phyloP scores from a whole-genome alignment of 2,329 filamentous ascomycete genomes.

The Cordyceps pruinosa region DNA sequence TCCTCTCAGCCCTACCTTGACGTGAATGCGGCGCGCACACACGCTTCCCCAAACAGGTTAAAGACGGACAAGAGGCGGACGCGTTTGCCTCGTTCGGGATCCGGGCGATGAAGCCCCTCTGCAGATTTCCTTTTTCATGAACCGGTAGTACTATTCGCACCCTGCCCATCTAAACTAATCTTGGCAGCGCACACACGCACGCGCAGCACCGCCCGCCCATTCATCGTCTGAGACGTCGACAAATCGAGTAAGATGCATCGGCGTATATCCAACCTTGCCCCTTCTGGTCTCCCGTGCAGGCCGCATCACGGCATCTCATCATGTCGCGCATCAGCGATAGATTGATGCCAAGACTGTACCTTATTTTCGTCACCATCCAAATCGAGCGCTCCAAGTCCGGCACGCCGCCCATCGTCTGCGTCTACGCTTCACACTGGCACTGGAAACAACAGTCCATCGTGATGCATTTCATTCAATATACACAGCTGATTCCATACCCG shows the following conservation, averaged over 20 bases:
- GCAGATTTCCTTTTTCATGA: not conserved
- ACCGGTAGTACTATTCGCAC: too few species aligned
- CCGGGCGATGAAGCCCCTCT: slow-evolving; percentile 3
- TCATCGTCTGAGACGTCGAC: slow-evolving; percentile 12
- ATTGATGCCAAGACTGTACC: slow-evolving; percentile 1
- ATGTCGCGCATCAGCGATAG: not conserved
- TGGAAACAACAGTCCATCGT: not conserved
- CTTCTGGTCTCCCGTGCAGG: slow-evolving; percentile 5
- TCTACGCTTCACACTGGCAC: not conserved
- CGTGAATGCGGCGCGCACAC: not conserved
- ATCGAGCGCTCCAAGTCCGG: not conserved
- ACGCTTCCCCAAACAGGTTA: slow-evolving; percentile 17
- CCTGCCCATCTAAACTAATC: slow-evolving; percentile 10
- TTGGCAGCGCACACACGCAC: slow-evolving; percentile 9
- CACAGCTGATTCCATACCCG: not conserved
- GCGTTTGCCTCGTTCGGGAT: slow-evolving; percentile 8
- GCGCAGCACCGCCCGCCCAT: slow-evolving; percentile 10
- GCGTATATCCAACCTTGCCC: slow-evolving; percentile 8
- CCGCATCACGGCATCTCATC: not conserved
- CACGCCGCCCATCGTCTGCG: not conserved
- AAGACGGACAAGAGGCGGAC: slow-evolving; percentile 9
- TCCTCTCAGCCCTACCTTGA: not conserved
- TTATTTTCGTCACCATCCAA: not conserved
- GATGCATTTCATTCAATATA: slow-evolving; percentile 12
- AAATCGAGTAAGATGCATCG: slow-evolving; percentile 12